Base-by-base conservation (phyloP, 129 eudicot genomes). In the Chrysanthemum seticuspe region DNA sequence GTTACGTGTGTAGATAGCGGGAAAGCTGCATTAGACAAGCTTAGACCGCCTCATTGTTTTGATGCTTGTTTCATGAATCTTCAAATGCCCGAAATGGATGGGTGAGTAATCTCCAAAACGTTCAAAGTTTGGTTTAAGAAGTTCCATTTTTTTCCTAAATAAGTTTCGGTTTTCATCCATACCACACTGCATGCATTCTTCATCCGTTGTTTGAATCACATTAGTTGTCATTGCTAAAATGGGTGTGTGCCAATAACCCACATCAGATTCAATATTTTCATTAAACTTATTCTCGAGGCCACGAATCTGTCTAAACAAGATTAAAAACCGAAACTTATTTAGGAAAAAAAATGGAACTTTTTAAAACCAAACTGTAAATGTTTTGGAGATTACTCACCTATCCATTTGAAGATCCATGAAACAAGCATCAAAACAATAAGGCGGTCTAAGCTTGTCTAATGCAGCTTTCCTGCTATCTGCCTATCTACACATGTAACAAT, bases 401-500 rank as follows among this genome's bases (percentile, higher is more conserved):
- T 94, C 97, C 96, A 94, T 83, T 73, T 94, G 99, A 75, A 94
- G 86, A 86, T 94, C 99, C 99, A 94, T 94, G 71, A 94, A 94
- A 79, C 99, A 94, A 63, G 99, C 97, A 74, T 90, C 91, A 68
- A 87, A 94, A 6, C 13, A n/a, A 36, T 94, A 97, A 53, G 99
- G 97, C 3, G 91, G 93, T 15, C 76, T 76, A 71, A 94, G 99
- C 79, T 27, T 77, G 56, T 69, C 68, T 7, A 88, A 29, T 18
- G 96, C 97, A 50, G 78, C 80, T 64, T 82, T 81, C 62, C 96
- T 97, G 72, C n/a, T n/a, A n/a, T n/a, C n/a, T n/a, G n/a, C n/a
- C 93, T 83, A 10, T 81, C 97, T 15, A 78, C 97, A 72, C 96
- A 86, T 9, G 87, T 84, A 52, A 94, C 94, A 12, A 81, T 73